These are phyloP conservation scores for Emydomyces testavorans DNA, from an alignment of 2,329 filamentous ascomycete species.

Conservation along the genomic window DNA sequence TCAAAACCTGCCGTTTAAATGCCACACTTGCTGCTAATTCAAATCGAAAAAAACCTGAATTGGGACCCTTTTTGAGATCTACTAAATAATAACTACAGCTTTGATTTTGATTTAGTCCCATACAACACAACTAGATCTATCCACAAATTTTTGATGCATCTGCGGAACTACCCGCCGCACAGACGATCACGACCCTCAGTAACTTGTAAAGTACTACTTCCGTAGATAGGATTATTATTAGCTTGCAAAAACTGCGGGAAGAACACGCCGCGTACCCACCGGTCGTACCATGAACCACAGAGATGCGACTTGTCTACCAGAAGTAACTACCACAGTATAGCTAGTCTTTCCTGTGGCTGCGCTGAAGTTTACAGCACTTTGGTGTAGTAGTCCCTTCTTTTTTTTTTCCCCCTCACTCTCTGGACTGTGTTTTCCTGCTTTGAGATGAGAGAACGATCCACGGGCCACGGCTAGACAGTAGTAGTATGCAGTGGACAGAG, in stretches of 20 bases:
- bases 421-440: neutral
- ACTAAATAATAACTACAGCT: no score
- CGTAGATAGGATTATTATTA: no score
- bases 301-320: neutral
- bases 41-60: no score
- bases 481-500: no score
- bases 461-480: no score
- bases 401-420: no score
- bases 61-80: no score
- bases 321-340: neutral
- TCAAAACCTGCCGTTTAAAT: neutral
- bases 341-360: neutral
- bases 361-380: neutral
- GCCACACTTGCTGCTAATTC: no score
- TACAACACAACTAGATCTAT: neutral
- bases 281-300: neutral
- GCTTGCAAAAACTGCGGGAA: neutral
- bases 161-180: conserved; percentile 5
- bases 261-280: neutral
- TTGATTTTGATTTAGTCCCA: neutral
- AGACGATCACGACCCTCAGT: neutral
- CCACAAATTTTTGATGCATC: neutral
- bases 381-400: no score
- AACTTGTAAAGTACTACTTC: no score
- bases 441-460: no score